These are phyloP conservation scores for Backusella luteola DNA, from an alignment of 192 early-diverging fungal genomes.

Conservation along the genomic window DNA sequence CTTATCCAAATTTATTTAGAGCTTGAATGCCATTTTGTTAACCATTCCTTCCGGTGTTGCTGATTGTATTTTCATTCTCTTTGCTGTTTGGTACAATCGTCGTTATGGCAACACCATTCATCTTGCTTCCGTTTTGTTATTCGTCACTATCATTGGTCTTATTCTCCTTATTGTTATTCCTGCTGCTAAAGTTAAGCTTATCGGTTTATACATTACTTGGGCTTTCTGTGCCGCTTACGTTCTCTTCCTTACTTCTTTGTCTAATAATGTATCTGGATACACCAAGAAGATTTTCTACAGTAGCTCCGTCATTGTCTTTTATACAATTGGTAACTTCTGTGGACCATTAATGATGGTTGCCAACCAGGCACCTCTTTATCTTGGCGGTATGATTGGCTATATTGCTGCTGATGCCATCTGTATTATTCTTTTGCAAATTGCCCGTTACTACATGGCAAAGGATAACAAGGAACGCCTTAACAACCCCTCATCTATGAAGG, in stretches of 20 bases:
- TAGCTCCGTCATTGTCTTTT: constrained; percentile 5
- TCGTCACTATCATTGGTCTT: constrained; percentile 23
- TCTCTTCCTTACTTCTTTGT: constrained; percentile 22
- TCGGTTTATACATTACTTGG: constrained; percentile 31
- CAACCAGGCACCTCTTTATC: constrained; percentile 23
- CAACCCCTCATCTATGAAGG: not conserved
- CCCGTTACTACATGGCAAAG: constrained; percentile 16
- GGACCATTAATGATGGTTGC: constrained; percentile 25
- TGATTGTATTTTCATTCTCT: constrained; percentile 19
- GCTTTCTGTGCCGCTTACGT: constrained; percentile 15
- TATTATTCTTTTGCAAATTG: constrained; percentile 4
- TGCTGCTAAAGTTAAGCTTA: constrained; percentile 11
- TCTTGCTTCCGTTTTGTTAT: not conserved
- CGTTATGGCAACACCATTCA: constrained; percentile 23
- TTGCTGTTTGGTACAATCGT: constrained; percentile 22
- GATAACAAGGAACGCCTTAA: constrained; percentile 1
- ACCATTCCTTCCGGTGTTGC: constrained; percentile 18
- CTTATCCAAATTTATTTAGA: constrained; percentile 12
- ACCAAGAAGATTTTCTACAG: constrained; percentile 34
- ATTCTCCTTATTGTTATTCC: constrained; percentile 25
- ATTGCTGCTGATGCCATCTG: constrained; percentile 14
- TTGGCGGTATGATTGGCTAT: constrained; percentile 28
- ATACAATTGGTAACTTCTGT: constrained; percentile 31
- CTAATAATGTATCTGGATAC: constrained; percentile 28
- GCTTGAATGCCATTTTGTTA: constrained; percentile 24